Percentiles rank a stretch among this genome's conserved stretches.
These are phyloP conservation scores for Schwanniomyces yamadae DNA, from an alignment of 805 yeast species.

Conservation along the genomic window DNA sequence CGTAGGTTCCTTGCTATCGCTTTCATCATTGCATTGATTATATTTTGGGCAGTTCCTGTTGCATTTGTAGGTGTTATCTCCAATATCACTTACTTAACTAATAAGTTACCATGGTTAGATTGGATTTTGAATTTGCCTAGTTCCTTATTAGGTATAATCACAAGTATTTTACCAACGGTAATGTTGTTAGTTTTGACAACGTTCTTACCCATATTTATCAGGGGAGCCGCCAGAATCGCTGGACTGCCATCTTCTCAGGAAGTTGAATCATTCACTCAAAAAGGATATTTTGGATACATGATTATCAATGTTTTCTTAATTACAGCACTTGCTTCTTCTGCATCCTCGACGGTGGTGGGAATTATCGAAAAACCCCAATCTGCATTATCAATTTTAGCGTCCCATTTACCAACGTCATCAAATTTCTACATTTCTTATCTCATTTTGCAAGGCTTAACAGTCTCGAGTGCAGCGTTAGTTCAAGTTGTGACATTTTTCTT, in stretches of 20 bases:
- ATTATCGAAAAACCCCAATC: conserved; percentile 58
- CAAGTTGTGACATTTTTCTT: conserved; percentile 60
- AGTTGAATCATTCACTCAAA: conserved; percentile 65
- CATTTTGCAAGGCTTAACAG: conserved; percentile 64
- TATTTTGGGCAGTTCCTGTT: conserved; percentile 96
- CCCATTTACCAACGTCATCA: conserved; percentile 69
- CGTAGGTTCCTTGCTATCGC: conserved; percentile 53
- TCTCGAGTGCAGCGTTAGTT: conserved; percentile 62
- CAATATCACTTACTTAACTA: conserved; percentile 72
- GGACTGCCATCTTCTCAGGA: conserved; percentile 59
- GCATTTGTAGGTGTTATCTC: conserved; percentile 97
- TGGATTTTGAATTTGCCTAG: conserved; percentile 76
- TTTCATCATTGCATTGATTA: conserved; percentile 55
- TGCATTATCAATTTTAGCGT: conserved; percentile 59
- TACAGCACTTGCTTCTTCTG: conserved; percentile 70
- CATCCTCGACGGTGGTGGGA: conserved; percentile 63
- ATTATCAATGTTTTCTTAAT: conserved; percentile 71
- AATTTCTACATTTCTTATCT: conserved; percentile 71
- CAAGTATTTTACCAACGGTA: conserved; percentile 84
- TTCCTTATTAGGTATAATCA: conserved; percentile 73
- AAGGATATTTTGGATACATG: conserved; percentile 66
- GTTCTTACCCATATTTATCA: conserved; percentile 80
- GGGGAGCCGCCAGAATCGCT: conserved; percentile 59
- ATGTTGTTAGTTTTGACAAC: conserved; percentile 81
- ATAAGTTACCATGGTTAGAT: conserved; percentile 66